Evolutionary conservation across 495 filamentous ascomycete genomes (phyloP).

Genomic region (Thermothielavioides terrestris): DNA sequence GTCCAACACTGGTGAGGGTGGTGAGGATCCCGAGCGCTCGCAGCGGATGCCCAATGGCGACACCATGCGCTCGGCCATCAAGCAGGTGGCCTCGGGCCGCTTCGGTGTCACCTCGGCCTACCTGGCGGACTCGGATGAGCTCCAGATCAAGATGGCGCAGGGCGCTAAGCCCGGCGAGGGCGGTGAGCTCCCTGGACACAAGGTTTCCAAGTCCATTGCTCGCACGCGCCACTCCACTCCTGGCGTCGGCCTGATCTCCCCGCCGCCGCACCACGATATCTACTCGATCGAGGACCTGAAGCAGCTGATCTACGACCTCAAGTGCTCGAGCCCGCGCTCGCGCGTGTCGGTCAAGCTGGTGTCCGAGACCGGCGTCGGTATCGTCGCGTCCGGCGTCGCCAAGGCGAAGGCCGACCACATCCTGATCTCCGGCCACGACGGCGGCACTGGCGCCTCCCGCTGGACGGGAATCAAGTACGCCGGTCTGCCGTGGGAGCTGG

Average conservation of each 20-base stretch:
- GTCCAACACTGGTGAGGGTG: slow-evolving; percentile 98
- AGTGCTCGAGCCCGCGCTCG: slow-evolving; percentile 91
- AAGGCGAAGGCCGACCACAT: slow-evolving; percentile 99
- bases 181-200: slow-evolving; percentile 96
- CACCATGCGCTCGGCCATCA: slow-evolving; percentile 97
- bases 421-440: slow-evolving; percentile 95
- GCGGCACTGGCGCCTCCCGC: slow-evolving; percentile 93
- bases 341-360: slow-evolving; percentile 98
- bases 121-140: slow-evolving; percentile 94
- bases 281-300: slow-evolving; percentile 99
- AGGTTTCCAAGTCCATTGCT: slow-evolving; percentile 94
- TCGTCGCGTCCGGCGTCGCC: slow-evolving; percentile 95
- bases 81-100: slow-evolving; percentile 94
- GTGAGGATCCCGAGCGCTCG: slow-evolving; percentile 91
- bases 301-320: slow-evolving; percentile 97
- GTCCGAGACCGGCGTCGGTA: slow-evolving; percentile 96
- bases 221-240: slow-evolving; percentile 97
- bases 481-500: slow-evolving; percentile 95
- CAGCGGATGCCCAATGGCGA: slow-evolving; percentile 83
- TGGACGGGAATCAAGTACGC: slow-evolving; percentile 99
- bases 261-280: slow-evolving; percentile 97
- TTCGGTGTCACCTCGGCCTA: slow-evolving; percentile 99
- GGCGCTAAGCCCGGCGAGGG: slow-evolving; percentile 98
- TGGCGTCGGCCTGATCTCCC: slow-evolving; percentile 97
- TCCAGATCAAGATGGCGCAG: slow-evolving; percentile 99